Base-by-base conservation (phyloP, 352 stramenopile genomes). In the Salisapilia sapeloensis region DNA sequence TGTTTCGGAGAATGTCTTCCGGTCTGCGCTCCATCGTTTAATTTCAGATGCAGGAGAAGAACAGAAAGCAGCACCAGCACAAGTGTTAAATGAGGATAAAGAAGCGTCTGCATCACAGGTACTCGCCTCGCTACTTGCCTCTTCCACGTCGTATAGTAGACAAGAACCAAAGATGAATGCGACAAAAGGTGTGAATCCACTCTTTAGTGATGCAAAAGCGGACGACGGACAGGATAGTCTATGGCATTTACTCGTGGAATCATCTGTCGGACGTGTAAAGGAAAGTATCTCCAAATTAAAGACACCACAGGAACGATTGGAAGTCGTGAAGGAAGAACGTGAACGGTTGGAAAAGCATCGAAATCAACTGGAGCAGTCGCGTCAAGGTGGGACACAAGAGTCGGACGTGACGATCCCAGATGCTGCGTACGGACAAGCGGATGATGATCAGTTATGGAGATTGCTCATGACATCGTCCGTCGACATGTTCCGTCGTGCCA, bases 401-500 rank as follows among this genome's bases (percentile, higher is more conserved):
- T 17, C n/a, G n/a, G n/a, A n/a, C n/a, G n/a, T n/a, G n/a, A n/a
- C n/a, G n/a, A n/a, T n/a, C n/a, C n/a, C n/a, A n/a, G n/a, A n/a
- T n/a, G n/a, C n/a, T n/a, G n/a, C n/a, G n/a, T n/a, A n/a, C n/a
- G n/a, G n/a, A n/a, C n/a, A n/a, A n/a, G n/a, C n/a, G n/a, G n/a
- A n/a, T n/a, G 65, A 78, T 49, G 65, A 85, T 31, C 58, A 76
- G 35, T 48, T 82, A 2, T 74, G 67, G 62, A 56, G 60, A n/a
- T 32, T 82, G 26, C 51, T 85, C 15, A 85, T 85, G 65, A 72
- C 62, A n/a, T 77, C 61, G 29, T 72, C 61, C 3, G 50, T 77
- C 29, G 57, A 77, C 24, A 50, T 48, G 35, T 54, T 71, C 18
- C 45, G 58, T n/a, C 46, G 43, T 13, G 44, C 50, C 8, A 48